A percentile compares a stretch with the other conserved stretches of the same genome.
Evolutionary conservation across 148 eudicot genomes (phyloP).

Genomic region (Drosera capensis): DNA sequence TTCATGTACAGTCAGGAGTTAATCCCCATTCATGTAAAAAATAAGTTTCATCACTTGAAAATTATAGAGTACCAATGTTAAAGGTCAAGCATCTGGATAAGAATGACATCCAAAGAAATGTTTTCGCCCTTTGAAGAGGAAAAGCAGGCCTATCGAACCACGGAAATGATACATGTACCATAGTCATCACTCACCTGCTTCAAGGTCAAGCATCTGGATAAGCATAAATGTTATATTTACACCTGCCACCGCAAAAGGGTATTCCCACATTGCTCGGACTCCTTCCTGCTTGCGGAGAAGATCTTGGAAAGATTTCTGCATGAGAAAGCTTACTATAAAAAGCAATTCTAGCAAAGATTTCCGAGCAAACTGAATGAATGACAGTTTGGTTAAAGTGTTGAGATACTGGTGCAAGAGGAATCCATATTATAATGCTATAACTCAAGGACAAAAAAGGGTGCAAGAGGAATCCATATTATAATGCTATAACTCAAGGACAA

Average conservation of each 20-base stretch:
- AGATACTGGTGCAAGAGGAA: too few species aligned
- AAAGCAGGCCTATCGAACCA: background rate
- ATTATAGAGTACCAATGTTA: background rate
- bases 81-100: constrained; percentile 2
- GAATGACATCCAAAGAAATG: too few species aligned
- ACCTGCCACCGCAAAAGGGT: constrained; percentile 99
- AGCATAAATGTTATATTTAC: constrained; percentile 95
- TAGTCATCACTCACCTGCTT: constrained; percentile 4
- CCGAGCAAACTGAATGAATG: too few species aligned
- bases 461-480: too few species aligned
- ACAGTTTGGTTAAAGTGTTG: too few species aligned
- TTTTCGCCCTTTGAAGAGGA: too few species aligned
- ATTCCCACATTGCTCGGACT: constrained; percentile 90
- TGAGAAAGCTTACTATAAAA: background rate
- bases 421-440: too few species aligned
- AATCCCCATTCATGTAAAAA: too few species aligned
- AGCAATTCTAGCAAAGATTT: background rate
- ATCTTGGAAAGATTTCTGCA: constrained; percentile 84
- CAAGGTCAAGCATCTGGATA: constrained; percentile 85
- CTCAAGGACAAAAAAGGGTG: too few species aligned
- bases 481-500: too few species aligned
- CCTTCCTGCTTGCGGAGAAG: constrained; percentile 90
- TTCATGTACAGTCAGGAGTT: background rate
- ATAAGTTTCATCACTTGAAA: too few species aligned
- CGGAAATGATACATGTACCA: background rate